These are phyloP conservation scores for Rhododendron griersonianum DNA, from an alignment of 148 eudicot species.

Conservation along the genomic window DNA sequence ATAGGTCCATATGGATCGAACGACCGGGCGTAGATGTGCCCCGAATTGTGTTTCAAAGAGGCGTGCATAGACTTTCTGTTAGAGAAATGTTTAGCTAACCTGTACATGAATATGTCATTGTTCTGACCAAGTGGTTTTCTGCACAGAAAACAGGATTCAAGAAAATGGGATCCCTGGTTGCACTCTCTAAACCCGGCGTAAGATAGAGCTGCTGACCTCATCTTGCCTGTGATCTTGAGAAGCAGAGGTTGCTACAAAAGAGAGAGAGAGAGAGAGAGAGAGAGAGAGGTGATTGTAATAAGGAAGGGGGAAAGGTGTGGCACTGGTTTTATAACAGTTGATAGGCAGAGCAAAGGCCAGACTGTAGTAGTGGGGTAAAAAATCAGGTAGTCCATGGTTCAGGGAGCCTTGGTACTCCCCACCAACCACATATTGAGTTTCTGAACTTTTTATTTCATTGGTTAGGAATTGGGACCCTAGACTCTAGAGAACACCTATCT, in stretches of 20 bases:
- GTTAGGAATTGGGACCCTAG: neutral
- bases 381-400: neutral
- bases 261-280: neutral
- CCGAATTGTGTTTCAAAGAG: too few relatives aligned
- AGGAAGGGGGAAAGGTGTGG: neutral
- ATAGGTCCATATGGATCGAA: too few relatives aligned
- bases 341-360: neutral
- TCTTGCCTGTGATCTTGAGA: neutral
- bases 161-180: slow-evolving; percentile 53
- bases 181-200: slow-evolving; percentile 44
- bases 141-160: slow-evolving; percentile 77
- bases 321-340: neutral
- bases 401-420: neutral
- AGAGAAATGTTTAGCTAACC: slow-evolving; percentile 35
- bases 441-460: neutral
- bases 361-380: neutral
- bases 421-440: neutral
- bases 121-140: slow-evolving; percentile 46
- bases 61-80: neutral
- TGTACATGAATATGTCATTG: slow-evolving; percentile 87
- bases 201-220: slow-evolving; percentile 26
- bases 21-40: too few relatives aligned
- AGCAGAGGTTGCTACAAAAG: slow-evolving; percentile 8
- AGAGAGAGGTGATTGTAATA: slow-evolving; percentile 1
- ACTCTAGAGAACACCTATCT: neutral